Conservation (phyloP, 2,329 filamentous ascomycete species). For the Sphaerostilbella broomeana region DNA sequence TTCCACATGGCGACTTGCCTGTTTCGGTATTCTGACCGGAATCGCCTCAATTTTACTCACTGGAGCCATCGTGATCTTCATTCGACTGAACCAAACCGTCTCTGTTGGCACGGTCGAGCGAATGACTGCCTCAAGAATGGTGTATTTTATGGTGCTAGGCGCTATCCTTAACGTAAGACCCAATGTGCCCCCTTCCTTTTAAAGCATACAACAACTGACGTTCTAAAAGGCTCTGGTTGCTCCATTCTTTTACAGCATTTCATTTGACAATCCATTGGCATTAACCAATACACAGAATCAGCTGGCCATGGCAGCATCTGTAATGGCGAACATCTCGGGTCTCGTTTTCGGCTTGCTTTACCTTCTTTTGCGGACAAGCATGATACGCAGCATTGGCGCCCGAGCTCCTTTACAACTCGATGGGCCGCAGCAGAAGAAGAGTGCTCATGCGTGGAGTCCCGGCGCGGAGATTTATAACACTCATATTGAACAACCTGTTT, state of each 20-base stretch:
- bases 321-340: constrained; percentile 60
- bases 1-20: constrained; percentile 51
- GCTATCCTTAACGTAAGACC: constrained; percentile 50
- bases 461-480: constrained; percentile 15
- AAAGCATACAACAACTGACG: neutral
- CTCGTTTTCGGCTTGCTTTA: constrained; percentile 59
- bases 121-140: constrained; percentile 60
- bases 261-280: constrained; percentile 36
- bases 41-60: constrained; percentile 45
- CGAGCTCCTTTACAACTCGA: constrained; percentile 37
- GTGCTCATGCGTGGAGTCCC: constrained; percentile 7
- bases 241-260: constrained; percentile 56
- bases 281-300: constrained; percentile 31
- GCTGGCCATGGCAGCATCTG: constrained; percentile 56
- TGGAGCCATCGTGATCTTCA: constrained; percentile 48
- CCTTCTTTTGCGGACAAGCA: constrained; percentile 59
- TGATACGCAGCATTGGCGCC: constrained; percentile 47
- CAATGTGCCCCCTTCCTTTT: neutral
- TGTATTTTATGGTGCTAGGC: constrained; percentile 57
- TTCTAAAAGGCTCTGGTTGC: constrained; percentile 51
- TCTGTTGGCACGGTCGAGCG: constrained; percentile 53
- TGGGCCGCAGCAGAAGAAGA: constrained; percentile 28
- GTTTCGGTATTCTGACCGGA: constrained; percentile 46
- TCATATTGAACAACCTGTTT: constrained; percentile 18
- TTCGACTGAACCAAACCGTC: constrained; percentile 48